phyloP scores from a whole-genome alignment of 2,329 filamentous ascomycete genomes.

The Diaporthe longicolla region DNA sequence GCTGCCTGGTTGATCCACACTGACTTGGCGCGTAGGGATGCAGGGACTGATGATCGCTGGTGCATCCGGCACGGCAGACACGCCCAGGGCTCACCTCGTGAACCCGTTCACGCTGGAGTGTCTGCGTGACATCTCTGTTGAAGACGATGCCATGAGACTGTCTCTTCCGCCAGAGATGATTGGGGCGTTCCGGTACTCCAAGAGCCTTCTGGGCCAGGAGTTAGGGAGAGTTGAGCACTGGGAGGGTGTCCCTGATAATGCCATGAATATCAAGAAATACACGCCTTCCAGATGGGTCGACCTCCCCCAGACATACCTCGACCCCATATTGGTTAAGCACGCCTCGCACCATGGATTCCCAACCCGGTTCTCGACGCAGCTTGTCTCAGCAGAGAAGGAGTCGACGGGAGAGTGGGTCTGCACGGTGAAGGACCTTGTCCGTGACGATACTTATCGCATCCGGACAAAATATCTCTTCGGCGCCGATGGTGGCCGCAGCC shows the following conservation, averaged over 20 bases:
- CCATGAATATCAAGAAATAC: slow-evolving; percentile 53
- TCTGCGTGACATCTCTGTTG: slow-evolving; percentile 55
- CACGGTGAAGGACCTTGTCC: slow-evolving; percentile 53
- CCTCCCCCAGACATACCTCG: slow-evolving; percentile 58
- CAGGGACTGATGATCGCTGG: slow-evolving; percentile 35
- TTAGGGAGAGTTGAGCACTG: slow-evolving; percentile 55
- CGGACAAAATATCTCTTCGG: slow-evolving; percentile 71
- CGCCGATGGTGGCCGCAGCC: slow-evolving; percentile 57
- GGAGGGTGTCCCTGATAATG: slow-evolving; percentile 53
- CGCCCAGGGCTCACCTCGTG: slow-evolving; percentile 39
- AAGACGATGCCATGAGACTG: slow-evolving; percentile 50
- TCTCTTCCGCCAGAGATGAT: slow-evolving; percentile 51
- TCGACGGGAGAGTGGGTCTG: slow-evolving; percentile 42
- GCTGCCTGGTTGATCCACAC: no score
- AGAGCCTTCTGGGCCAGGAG: slow-evolving; percentile 57
- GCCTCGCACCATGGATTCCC: slow-evolving; percentile 55
- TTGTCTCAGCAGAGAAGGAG: slow-evolving; percentile 49
- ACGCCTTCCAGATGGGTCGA: slow-evolving; percentile 52
- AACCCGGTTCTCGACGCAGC: slow-evolving; percentile 56
- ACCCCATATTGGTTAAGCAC: slow-evolving; percentile 58
- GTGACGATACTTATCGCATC: slow-evolving; percentile 55
- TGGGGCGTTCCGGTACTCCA: slow-evolving; percentile 55
- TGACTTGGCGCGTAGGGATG: slow-evolving; percentile 19
- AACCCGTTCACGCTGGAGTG: slow-evolving; percentile 51
- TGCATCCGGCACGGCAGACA: slow-evolving; percentile 37